Percentiles rank a stretch among this genome's conserved stretches.
Evolutionary conservation across 2,329 filamentous ascomycete genomes (phyloP).

Genomic region (Rhexocercosporidium sp.): DNA sequence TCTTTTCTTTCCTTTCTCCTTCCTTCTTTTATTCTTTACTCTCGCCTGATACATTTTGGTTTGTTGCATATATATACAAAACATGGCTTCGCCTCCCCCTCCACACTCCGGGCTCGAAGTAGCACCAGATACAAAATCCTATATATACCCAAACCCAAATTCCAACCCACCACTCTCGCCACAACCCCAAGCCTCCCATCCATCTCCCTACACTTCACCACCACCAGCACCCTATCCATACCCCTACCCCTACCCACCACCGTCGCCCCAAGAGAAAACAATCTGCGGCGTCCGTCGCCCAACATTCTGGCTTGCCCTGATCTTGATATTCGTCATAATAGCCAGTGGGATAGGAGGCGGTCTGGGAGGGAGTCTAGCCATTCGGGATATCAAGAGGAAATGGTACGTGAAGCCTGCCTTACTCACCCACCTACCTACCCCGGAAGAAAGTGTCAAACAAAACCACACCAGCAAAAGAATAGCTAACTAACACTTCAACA

Average conservation of each 20-base stretch:
- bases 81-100: background rate
- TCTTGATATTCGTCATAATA: conserved; percentile 6
- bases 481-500: too few relatives aligned
- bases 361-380: conserved; percentile 5
- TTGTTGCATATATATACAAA: background rate
- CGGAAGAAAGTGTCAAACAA: too few relatives aligned
- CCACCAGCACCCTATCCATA: too few relatives aligned
- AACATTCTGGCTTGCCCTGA: conserved; percentile 8
- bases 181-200: background rate
- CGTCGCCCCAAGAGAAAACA: background rate
- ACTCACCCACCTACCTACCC: background rate
- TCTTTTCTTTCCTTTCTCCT: background rate
- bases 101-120: background rate
- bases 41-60: background rate
- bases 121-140: background rate
- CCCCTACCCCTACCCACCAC: too few relatives aligned
- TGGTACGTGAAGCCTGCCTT: background rate
- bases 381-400: background rate
- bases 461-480: too few relatives aligned
- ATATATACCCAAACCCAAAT: background rate
- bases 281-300: conserved; percentile 9
- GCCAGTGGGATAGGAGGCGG: conserved; percentile 5
- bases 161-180: background rate
- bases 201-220: too few relatives aligned
- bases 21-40: background rate